These are phyloP conservation scores for Russula sp. DNA, from an alignment of 768 basidiomycete species.

Conservation along the genomic window DNA sequence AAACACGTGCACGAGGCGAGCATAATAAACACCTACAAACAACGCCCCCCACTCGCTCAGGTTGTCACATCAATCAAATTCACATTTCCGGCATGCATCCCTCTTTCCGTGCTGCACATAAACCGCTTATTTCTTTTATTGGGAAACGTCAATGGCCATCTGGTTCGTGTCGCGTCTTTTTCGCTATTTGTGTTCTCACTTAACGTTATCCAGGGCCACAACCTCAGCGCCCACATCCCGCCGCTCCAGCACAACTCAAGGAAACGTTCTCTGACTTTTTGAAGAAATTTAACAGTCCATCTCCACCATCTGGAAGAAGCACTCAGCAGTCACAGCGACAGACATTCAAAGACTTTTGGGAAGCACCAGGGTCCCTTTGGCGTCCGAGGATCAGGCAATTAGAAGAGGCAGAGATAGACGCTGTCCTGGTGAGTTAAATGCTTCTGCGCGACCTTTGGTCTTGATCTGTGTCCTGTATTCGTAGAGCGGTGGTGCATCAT, in stretches of 20 bases:
- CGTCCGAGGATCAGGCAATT: slow-evolving; percentile 48
- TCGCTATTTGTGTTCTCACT: not conserved
- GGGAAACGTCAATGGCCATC: slow-evolving; percentile 31
- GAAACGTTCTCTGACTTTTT: slow-evolving; percentile 48
- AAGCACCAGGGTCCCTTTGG: slow-evolving; percentile 62
- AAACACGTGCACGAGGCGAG: not conserved
- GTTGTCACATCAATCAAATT: not conserved
- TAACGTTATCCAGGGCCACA: slow-evolving; percentile 34
- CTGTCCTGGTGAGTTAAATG: slow-evolving; percentile 52
- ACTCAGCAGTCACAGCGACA: slow-evolving; percentile 10
- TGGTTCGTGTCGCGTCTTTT: slow-evolving; percentile 3
- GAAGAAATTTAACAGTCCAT: slow-evolving; percentile 36
- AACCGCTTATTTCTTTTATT: slow-evolving; percentile 34
- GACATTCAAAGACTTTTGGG: slow-evolving; percentile 56
- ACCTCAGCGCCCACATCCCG: slow-evolving; percentile 57
- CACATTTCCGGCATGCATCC: slow-evolving; percentile 22
- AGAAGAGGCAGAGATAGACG: slow-evolving; percentile 59
- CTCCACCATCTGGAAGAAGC: not conserved
- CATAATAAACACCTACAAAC: slow-evolving; percentile 23
- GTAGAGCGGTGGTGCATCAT: slow-evolving; percentile 69
- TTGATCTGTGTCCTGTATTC: slow-evolving; percentile 10
- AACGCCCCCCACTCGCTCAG: slow-evolving; percentile 8
- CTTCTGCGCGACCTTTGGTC: not conserved
- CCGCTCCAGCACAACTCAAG: slow-evolving; percentile 61
- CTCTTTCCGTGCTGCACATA: slow-evolving; percentile 26